Evolutionary conservation across 305 asterid genomes (phyloP).

Genomic region (Fraxinus albicans): DNA sequence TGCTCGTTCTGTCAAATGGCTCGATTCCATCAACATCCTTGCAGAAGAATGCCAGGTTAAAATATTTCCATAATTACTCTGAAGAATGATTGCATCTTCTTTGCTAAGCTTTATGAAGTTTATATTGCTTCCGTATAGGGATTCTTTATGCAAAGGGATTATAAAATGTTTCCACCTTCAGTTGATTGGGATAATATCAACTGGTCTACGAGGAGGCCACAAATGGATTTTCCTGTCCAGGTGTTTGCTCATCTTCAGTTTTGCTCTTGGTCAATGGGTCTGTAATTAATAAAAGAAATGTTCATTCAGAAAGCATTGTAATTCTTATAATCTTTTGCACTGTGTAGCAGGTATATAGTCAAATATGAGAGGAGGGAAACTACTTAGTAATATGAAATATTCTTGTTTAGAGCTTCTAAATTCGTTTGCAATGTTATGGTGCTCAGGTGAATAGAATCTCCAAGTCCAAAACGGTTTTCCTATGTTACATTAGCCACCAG

Average conservation of each 20-base stretch:
- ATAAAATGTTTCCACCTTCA: conserved; percentile 96
- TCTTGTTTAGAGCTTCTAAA: background rate
- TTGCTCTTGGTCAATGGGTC: background rate
- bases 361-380: background rate
- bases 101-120: conserved; percentile 16
- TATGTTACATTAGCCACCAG: conserved; percentile 10
- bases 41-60: conserved; percentile 83
- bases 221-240: conserved; percentile 94
- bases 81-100: conserved; percentile 15
- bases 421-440: background rate
- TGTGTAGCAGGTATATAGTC: background rate
- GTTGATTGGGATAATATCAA: conserved; percentile 90
- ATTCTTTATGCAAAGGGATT: conserved; percentile 91
- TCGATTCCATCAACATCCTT: conserved; percentile 71
- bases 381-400: background rate
- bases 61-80: conserved; percentile 2
- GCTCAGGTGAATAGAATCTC: background rate
- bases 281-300: background rate
- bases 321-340: background rate
- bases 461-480: background rate
- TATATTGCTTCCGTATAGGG: conserved; percentile 55
- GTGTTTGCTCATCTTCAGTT: conserved; percentile 34
- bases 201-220: conserved; percentile 91
- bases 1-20: conserved; percentile 98
- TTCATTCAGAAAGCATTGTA: background rate